Evolutionary conservation across 805 yeast species (phyloP).

Genomic region (Naumovozyma castellii): DNA sequence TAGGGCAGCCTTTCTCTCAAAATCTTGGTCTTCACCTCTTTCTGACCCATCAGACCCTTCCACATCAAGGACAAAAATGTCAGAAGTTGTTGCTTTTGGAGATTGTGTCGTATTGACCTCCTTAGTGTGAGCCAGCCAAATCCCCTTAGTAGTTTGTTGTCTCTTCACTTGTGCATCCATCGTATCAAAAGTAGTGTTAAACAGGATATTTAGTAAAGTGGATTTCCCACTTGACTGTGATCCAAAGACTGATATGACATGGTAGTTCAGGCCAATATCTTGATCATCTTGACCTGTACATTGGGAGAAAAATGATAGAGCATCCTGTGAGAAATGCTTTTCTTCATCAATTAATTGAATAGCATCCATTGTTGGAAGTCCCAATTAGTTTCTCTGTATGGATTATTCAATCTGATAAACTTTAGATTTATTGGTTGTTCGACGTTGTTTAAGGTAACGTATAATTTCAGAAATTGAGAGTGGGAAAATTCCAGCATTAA

Average conservation of each 20-base stretch:
- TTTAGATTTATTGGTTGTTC: too few species aligned
- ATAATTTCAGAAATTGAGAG: too few species aligned
- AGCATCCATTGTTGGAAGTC: constrained; percentile 16
- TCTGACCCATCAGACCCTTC: constrained; percentile 98
- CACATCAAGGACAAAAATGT: constrained; percentile 83
- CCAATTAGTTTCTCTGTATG: too few species aligned
- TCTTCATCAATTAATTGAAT: constrained; percentile 47
- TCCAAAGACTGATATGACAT: constrained; percentile 91
- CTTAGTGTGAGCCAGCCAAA: constrained; percentile 59
- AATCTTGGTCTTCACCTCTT: constrained; percentile 96
- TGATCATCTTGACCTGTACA: constrained; percentile 8
- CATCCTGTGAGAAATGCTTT: constrained; percentile 35
- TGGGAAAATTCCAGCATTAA: too few species aligned
- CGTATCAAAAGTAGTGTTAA: constrained; percentile 82
- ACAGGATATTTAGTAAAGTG: constrained; percentile 75
- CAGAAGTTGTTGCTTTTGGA: constrained; percentile 11
- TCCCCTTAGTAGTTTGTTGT: constrained; percentile 86
- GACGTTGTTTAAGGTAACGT: too few species aligned
- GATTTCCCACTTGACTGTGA: constrained; percentile 96
- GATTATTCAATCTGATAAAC: too few species aligned
- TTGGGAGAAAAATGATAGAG: constrained; percentile 16
- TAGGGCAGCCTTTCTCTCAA: constrained; percentile 90
- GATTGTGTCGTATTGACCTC: constrained; percentile 25
- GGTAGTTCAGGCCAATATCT: constrained; percentile 62
- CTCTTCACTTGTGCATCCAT: constrained; percentile 74